Conservation (phyloP, 257 asterid species). For the Primulina eburnea region DNA sequence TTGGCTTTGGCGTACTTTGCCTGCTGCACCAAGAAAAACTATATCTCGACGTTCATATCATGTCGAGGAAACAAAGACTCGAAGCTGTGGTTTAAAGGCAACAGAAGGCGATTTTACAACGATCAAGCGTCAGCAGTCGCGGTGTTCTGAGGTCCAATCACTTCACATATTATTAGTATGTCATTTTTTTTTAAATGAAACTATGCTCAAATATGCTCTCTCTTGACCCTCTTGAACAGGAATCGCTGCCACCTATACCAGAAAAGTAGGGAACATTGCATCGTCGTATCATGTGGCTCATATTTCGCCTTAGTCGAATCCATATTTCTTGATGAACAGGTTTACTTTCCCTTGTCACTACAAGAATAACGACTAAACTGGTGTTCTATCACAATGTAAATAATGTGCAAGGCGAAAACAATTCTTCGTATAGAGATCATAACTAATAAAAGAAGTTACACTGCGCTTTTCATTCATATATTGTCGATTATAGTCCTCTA, state of each 20-base stretch:
- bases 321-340: neutral
- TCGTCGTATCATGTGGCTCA: neutral
- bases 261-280: neutral
- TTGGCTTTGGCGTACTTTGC: constrained; percentile 86
- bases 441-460: neutral
- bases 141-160: constrained; percentile 34
- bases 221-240: neutral
- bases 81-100: constrained; percentile 30
- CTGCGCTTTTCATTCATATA: neutral
- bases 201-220: neutral
- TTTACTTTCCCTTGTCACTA: neutral
- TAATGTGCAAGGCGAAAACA: neutral
- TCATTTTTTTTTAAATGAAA: neutral
- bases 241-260: neutral
- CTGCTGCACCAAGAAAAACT: constrained; percentile 49
- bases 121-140: constrained; percentile 29
- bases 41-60: constrained; percentile 25
- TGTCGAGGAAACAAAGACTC: constrained; percentile 27
- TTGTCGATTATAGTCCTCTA: neutral
- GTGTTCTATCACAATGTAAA: neutral
- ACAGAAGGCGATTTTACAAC: constrained; percentile 38
- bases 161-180: neutral
- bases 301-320: neutral
- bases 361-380: neutral
- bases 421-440: neutral